Conservation (phyloP, 305 asterid genomes). For the Withania somnifera region DNA sequence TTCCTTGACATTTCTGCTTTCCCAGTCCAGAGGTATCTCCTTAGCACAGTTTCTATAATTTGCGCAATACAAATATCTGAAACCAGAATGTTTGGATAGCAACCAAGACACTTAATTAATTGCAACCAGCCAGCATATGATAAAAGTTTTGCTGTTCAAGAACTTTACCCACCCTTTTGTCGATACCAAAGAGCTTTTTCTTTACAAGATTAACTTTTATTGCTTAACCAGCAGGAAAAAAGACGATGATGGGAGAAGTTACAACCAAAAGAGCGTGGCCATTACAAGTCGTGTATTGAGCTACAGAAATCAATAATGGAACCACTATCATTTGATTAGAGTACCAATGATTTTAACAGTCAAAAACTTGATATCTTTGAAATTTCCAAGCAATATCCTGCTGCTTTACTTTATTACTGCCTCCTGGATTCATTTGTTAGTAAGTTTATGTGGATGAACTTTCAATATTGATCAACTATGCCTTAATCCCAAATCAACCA, state of each 20-base stretch:
- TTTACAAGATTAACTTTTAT: not conserved
- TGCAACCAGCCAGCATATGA: too few relatives aligned
- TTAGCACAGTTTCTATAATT: too few relatives aligned
- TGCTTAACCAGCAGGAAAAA: not conserved
- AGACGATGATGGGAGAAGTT: not conserved
- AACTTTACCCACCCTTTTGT: too few relatives aligned
- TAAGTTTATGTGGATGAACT: not conserved
- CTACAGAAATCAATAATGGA: not conserved
- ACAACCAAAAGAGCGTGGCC: not conserved
- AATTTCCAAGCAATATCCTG: not conserved
- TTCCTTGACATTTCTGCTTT: too few relatives aligned
- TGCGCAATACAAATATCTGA: too few relatives aligned
- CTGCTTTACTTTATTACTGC: not conserved
- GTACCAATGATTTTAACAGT: not conserved
- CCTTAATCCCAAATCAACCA: not conserved
- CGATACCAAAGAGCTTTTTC: not conserved
- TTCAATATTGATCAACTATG: not conserved
- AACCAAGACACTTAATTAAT: too few relatives aligned
- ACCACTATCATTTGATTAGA: not conserved
- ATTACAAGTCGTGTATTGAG: not conserved
- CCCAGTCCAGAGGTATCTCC: too few relatives aligned
- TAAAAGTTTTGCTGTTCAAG: too few relatives aligned
- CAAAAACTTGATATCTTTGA: not conserved
- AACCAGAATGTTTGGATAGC: too few relatives aligned
- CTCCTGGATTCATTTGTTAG: not conserved